Evolutionary conservation across 768 basidiomycete genomes (phyloP), one percentile per base, ranked within the genome.

Genomic region (Pisolithus marmoratus): DNA sequence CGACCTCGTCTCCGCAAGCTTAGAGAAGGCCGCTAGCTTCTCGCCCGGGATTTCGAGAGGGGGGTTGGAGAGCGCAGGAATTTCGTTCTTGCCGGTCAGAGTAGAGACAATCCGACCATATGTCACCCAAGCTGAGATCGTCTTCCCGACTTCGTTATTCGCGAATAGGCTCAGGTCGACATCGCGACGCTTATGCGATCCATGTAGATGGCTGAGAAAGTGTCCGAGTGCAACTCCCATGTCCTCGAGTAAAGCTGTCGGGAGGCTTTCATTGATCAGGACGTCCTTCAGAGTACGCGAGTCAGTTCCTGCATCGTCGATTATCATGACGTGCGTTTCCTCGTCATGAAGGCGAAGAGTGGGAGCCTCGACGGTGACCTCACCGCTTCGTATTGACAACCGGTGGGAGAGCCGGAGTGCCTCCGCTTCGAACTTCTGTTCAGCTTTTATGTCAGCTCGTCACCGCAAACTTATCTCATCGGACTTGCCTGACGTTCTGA

Each of bases 251-350:
- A 71, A 46, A 12, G 51, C 56, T 41, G 37, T 54, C 23, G 68
- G 60, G 2, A 65, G 44, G 1, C 70, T 54, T 31, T 72, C 71
- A 29, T 69, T 63, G 29, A 72, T 61, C 52, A 78, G 59, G 7
- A 73, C 52, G 8, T 70, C 60, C 56, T 80, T 81, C 45, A 80
- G 62, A 3, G 66, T 75, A 38, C 38, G 52, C 19, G 50, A 42
- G 4, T 62, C 55, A 29, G 60, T 62, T 4, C 85, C 84, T 48
- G 72, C 74, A 52, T 87, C 85, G 42, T 83, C 79, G 74, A 86
- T 83, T 60, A 87, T 74, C 37, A 86, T 72, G 14, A 75, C 77
- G 54, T 77, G 70, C 9, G 62, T 70, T 23, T 65, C 67, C 38
- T 73, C 62, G 57, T 87, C 84, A 59, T 78, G 76, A 31, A 71